Evolutionary conservation across 129 eudicot genomes (phyloP).

Genomic region (Flaveria brownii): DNA sequence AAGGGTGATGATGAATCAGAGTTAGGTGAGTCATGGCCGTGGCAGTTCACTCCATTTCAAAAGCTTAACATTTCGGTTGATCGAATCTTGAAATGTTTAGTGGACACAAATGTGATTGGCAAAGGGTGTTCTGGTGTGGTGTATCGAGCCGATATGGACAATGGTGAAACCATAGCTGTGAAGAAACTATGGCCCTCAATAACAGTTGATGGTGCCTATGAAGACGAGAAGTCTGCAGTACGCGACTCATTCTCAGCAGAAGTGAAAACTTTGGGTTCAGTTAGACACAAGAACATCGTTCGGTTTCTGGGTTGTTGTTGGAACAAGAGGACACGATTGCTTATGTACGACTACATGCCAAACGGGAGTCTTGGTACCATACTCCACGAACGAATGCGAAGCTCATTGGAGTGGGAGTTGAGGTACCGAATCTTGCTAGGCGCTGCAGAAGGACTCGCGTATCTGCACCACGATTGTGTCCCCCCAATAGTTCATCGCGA

Average conservation of each 20-base stretch:
- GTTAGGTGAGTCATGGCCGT: constrained; percentile 76
- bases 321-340: constrained; percentile 68
- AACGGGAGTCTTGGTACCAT: constrained; percentile 90
- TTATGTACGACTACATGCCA: constrained; percentile 95
- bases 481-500: constrained; percentile 94
- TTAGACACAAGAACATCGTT: constrained; percentile 86
- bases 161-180: constrained; percentile 79
- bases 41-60: constrained; percentile 93
- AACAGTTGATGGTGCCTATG: constrained; percentile 30
- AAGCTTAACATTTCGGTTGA: constrained; percentile 75
- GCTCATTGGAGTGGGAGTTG: constrained; percentile 76
- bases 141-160: constrained; percentile 68
- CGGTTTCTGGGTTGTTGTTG: constrained; percentile 86
- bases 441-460: constrained; percentile 80
- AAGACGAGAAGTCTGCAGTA: constrained; percentile 47
- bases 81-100: constrained; percentile 63
- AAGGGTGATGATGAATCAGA: constrained; percentile 67
- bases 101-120: constrained; percentile 74
- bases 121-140: constrained; percentile 92
- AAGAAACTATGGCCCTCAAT: constrained; percentile 88
- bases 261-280: constrained; percentile 79
- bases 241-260: constrained; percentile 87
- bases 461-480: constrained; percentile 85
- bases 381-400: constrained; percentile 66
- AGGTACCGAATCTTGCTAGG: constrained; percentile 73